These are phyloP conservation scores for Dimargaris xerosporica DNA, from an alignment of 192 early-diverging fungal genomes.

Conservation along the genomic window DNA sequence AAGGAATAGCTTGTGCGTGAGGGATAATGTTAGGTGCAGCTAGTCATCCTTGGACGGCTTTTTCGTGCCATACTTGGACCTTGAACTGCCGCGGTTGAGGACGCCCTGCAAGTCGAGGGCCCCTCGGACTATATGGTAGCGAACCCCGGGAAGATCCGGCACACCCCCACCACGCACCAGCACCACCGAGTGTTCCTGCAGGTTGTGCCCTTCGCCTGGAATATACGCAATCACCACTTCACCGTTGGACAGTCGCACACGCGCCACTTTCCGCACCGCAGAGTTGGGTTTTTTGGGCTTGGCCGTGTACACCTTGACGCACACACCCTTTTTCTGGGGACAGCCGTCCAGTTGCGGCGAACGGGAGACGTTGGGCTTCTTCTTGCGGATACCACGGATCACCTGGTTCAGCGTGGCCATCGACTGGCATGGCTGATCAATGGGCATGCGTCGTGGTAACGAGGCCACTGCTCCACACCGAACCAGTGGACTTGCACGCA, in stretches of 20 bases:
- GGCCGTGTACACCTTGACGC: constrained; percentile 85
- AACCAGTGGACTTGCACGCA: too few species aligned
- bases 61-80: constrained; percentile 93
- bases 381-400: constrained; percentile 69
- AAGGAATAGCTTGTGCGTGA: too few species aligned
- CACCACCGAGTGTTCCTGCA: constrained; percentile 96
- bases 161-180: constrained; percentile 90
- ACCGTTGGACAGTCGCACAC: constrained; percentile 84
- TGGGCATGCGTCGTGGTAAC: too few species aligned
- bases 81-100: constrained; percentile 53
- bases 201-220: constrained; percentile 94
- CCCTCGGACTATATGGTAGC: constrained; percentile 86
- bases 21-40: too few species aligned
- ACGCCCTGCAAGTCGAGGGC: constrained; percentile 93
- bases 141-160: constrained; percentile 92
- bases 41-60: constrained; percentile 34
- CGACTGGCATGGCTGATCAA: background rate
- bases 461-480: too few species aligned
- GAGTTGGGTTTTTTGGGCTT: constrained; percentile 99
- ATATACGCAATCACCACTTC: constrained; percentile 91
- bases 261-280: constrained; percentile 81
- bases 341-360: constrained; percentile 71
- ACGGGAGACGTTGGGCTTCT: constrained; percentile 42
- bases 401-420: constrained; percentile 92
- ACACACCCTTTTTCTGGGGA: constrained; percentile 87